These are phyloP conservation scores for Butyriboletus loyo DNA, from an alignment of 768 basidiomycete species.

Conservation along the genomic window DNA sequence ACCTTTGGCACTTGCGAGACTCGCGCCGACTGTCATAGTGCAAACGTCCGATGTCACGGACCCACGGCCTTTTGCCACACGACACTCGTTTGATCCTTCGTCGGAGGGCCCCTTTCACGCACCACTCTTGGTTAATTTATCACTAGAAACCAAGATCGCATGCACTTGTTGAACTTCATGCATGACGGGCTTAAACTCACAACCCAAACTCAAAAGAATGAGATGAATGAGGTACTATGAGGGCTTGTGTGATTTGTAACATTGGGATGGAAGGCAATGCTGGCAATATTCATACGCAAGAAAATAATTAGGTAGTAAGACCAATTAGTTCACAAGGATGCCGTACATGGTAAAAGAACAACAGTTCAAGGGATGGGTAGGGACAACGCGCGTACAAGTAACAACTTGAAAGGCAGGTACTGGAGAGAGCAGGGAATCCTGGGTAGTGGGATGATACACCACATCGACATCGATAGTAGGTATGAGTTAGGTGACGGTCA, in stretches of 20 bases:
- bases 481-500: constrained; percentile 1
- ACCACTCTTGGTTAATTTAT: background rate
- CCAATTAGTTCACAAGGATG: constrained; percentile 6
- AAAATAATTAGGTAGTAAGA: constrained; percentile 18
- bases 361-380: background rate
- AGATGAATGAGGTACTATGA: background rate
- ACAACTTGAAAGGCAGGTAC: background rate
- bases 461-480: constrained; percentile 3
- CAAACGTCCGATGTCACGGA: background rate
- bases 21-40: too few relatives aligned
- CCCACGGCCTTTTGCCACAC: background rate
- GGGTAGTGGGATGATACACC: background rate
- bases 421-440: background rate
- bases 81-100: background rate
- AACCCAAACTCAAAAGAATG: background rate
- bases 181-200: too few relatives aligned
- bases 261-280: constrained; percentile 5
- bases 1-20: background rate
- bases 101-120: background rate
- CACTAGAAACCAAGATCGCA: background rate
- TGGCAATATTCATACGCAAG: constrained; percentile 15
- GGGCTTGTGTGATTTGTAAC: constrained; percentile 2
- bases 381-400: background rate
- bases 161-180: background rate
- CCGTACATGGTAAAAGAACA: constrained; percentile 18